A percentile compares a stretch with the other conserved stretches of the same genome.
phyloP scores from a whole-genome alignment of 257 asterid genomes.

The Fraxinus excelsior region DNA sequence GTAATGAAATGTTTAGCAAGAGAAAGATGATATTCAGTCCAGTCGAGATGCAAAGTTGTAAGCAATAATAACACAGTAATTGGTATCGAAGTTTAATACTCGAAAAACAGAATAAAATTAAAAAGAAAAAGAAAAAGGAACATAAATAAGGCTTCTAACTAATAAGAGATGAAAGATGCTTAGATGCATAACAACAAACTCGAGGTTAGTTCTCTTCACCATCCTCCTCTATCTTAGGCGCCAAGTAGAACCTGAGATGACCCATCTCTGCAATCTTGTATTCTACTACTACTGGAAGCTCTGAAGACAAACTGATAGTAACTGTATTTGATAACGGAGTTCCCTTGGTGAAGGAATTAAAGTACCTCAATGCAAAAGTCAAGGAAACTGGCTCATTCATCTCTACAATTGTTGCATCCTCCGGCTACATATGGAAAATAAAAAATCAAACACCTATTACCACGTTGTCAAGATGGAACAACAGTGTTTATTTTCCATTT shows the following conservation, averaged over 20 bases:
- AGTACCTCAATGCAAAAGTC: constrained; percentile 60
- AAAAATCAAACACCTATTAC: not conserved
- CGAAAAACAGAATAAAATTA: not conserved
- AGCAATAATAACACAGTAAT: not conserved
- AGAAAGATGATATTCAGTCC: not conserved
- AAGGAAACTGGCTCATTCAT: constrained; percentile 68
- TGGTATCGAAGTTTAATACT: not conserved
- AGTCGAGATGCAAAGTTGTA: not conserved
- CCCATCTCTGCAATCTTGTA: constrained; percentile 81
- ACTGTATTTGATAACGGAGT: constrained; percentile 52
- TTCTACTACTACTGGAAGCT: constrained; percentile 69
- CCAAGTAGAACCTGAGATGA: constrained; percentile 56
- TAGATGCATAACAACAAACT: constrained; percentile 5
- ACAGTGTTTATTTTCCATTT: not conserved
- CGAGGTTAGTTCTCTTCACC: constrained; percentile 51
- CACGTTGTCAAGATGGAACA: not conserved
- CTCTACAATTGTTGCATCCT: constrained; percentile 62
- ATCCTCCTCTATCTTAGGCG: constrained; percentile 74
- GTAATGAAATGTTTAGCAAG: not conserved
- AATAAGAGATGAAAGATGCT: not conserved
- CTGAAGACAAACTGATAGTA: constrained; percentile 63
- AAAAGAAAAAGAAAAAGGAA: not conserved
- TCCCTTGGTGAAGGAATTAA: constrained; percentile 67
- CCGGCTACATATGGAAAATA: constrained; percentile 45
- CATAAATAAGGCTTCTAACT: not conserved